A percentile compares a stretch with the other conserved stretches of the same genome.
These are phyloP conservation scores for Gleditsia sinensis DNA, from an alignment of 306 rosid genomes.

Conservation along the genomic window DNA sequence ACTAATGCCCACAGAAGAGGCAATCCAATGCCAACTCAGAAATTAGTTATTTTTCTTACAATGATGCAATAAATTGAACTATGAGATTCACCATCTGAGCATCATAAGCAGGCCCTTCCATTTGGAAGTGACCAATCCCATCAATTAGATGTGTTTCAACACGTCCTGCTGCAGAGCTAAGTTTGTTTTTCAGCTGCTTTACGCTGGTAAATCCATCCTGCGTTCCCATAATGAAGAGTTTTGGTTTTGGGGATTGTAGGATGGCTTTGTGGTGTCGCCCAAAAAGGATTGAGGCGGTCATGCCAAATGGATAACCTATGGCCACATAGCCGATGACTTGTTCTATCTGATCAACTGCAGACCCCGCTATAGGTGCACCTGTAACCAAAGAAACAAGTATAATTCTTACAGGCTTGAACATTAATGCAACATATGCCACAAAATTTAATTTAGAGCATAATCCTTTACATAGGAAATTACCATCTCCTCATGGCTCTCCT, in stretches of 20 bases:
- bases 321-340: slow-evolving; percentile 85
- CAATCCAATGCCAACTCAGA: slow-evolving; percentile 16
- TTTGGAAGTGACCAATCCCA: slow-evolving; percentile 84
- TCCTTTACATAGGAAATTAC: background rate
- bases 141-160: slow-evolving; percentile 70
- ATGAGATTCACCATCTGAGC: slow-evolving; percentile 78
- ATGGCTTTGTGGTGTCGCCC: slow-evolving; percentile 87
- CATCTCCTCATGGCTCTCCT: background rate
- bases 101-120: slow-evolving; percentile 91
- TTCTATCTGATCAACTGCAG: slow-evolving; percentile 79
- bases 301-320: slow-evolving; percentile 96
- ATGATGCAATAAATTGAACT: slow-evolving; percentile 53
- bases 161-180: slow-evolving; percentile 66
- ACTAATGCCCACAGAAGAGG: slow-evolving; percentile 15
- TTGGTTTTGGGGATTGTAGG: slow-evolving; percentile 70
- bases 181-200: slow-evolving; percentile 78
- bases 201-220: slow-evolving; percentile 86
- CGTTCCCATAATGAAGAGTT: slow-evolving; percentile 90
- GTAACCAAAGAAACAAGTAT: slow-evolving; percentile 13
- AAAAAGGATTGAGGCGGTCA: slow-evolving; percentile 80
- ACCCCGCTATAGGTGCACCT: slow-evolving; percentile 98
- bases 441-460: background rate
- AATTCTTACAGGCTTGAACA: background rate
- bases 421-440: background rate
- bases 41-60: slow-evolving; percentile 37